Base-by-base conservation (phyloP, 1,139 yeast genomes). In the Kurtzmaniella natalensis region DNA sequence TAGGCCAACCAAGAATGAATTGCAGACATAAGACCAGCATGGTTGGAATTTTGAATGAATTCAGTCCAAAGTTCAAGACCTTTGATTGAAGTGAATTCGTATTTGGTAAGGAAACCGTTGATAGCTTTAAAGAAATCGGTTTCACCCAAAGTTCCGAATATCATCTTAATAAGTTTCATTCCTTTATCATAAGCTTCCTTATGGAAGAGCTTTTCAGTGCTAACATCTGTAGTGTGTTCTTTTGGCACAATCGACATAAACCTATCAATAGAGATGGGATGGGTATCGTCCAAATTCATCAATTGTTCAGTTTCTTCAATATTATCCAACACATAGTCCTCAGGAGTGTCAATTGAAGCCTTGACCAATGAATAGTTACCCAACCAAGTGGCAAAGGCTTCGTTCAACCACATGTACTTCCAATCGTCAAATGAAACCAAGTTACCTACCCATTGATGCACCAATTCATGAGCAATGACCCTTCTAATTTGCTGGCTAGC, bases 381-480 rank as follows among this genome's bases (percentile, higher is more conserved):
- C 34, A 76, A 64, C 71, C 78, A 78, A 0, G 89, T 81, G 0
- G 92, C 89, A 58, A 82, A 78, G 2, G 85, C 61, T 57, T 83
- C 94, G 45, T 81, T 81, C 40, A 83, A 61, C 89, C 92, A 81
- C 28, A 82, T 59, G 46, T 72, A 65, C 34, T 68, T 70, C 82
- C 87, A 82, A 21, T 74, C 72, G 36, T 78, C 82, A 46, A 81
- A 81, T 0, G 84, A 64, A 1, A 81, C 69, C 45, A 66, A 61
- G 44, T 82, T 78, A 3, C 92, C 92, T 32, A 83, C 57, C 86
- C 87, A 83, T 57, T 82, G 89, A 50, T 83, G 94, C 16, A 81
- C 77, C 41, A 82, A 51, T 51, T 82, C 88, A 50, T 83, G 94
- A 1, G 76, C 77, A 6, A 83, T 51, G 34, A 82, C 64, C 45